Conservation (phyloP, 1,284 basidiomycete species). For the Leccinum subspadiceum region DNA sequence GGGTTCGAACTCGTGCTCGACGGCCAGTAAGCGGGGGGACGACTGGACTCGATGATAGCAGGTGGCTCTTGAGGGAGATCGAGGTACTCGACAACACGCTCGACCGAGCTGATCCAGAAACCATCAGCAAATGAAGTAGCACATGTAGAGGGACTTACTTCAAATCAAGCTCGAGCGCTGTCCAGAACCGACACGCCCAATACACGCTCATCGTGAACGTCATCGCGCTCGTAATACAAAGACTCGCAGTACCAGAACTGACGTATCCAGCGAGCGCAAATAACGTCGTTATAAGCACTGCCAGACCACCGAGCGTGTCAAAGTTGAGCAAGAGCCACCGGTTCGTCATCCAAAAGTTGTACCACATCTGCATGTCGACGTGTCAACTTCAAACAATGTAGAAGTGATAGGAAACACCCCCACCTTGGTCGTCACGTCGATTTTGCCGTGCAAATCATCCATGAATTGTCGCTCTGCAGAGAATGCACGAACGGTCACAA, state of each 20-base stretch:
- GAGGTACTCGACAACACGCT: slow-evolving; percentile 87
- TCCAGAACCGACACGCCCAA: slow-evolving; percentile 67
- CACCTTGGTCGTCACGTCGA: slow-evolving; percentile 66
- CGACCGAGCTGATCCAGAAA: slow-evolving; percentile 74
- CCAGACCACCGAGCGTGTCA: slow-evolving; percentile 65
- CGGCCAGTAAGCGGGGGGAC: slow-evolving; percentile 86
- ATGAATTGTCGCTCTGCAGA: slow-evolving; percentile 81
- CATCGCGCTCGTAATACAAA: slow-evolving; percentile 83
- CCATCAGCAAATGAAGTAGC: slow-evolving; percentile 46
- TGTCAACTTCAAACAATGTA: not conserved
- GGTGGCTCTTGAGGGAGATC: slow-evolving; percentile 86
- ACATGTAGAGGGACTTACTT: slow-evolving; percentile 20
- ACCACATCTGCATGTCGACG: slow-evolving; percentile 57
- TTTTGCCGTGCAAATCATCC: slow-evolving; percentile 62
- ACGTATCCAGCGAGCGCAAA: slow-evolving; percentile 71
- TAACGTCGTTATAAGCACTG: slow-evolving; percentile 67
- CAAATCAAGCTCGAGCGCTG: slow-evolving; percentile 43
- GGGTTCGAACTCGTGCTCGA: slow-evolving; percentile 57
- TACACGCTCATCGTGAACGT: slow-evolving; percentile 59
- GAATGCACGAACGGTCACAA: slow-evolving; percentile 85
- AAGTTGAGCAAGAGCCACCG: slow-evolving; percentile 77
- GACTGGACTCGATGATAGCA: slow-evolving; percentile 60
- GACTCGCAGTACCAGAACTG: slow-evolving; percentile 74
- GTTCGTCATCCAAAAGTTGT: slow-evolving; percentile 79
- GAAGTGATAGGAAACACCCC: not conserved